Conservation (phyloP, 345 rosid species). For the Arabis hirsuta region DNA sequence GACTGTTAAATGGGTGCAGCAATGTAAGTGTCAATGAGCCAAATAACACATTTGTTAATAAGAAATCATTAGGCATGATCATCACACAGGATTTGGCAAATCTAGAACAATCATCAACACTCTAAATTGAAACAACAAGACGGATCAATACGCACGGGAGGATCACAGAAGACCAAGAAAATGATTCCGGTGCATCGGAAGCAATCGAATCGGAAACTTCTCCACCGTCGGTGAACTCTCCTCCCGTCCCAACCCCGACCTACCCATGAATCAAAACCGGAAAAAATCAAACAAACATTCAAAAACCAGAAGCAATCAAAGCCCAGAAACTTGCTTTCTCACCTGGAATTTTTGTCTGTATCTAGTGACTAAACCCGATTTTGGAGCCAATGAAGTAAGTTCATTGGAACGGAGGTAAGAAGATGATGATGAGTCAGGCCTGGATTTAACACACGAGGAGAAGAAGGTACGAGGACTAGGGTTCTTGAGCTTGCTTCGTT, state of each 20-base stretch:
- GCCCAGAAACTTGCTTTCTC: slow-evolving; percentile 9
- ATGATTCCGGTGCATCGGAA: slow-evolving; percentile 62
- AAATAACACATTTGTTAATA: slow-evolving; percentile 11
- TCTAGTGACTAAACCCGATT: slow-evolving; percentile 32
- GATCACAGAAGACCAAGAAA: slow-evolving; percentile 87
- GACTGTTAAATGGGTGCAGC: slow-evolving; percentile 15
- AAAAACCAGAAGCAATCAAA: slow-evolving; percentile 9
- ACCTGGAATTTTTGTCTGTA: slow-evolving; percentile 47
- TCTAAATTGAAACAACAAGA: slow-evolving; percentile 8
- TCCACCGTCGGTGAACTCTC: slow-evolving; percentile 55
- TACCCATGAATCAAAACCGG: slow-evolving; percentile 34
- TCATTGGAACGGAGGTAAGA: slow-evolving; percentile 40
- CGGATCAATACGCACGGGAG: slow-evolving; percentile 67
- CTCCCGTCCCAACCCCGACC: slow-evolving; percentile 53
- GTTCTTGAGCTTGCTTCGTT: slow-evolving; percentile 27
- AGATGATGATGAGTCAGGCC: slow-evolving; percentile 18
- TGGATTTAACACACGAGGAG: slow-evolving; percentile 34
- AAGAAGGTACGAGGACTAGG: slow-evolving; percentile 13
- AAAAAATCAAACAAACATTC: slow-evolving; percentile 22
- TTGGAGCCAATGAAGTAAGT: slow-evolving; percentile 38
- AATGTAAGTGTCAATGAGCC: not conserved
- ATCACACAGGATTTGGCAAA: slow-evolving; percentile 15
- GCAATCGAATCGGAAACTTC: slow-evolving; percentile 54
- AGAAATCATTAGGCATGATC: not conserved
- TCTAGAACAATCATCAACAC: not conserved